phyloP scores from a whole-genome alignment of 805 yeast genomes.

The Spathaspora hagerdaliae region DNA sequence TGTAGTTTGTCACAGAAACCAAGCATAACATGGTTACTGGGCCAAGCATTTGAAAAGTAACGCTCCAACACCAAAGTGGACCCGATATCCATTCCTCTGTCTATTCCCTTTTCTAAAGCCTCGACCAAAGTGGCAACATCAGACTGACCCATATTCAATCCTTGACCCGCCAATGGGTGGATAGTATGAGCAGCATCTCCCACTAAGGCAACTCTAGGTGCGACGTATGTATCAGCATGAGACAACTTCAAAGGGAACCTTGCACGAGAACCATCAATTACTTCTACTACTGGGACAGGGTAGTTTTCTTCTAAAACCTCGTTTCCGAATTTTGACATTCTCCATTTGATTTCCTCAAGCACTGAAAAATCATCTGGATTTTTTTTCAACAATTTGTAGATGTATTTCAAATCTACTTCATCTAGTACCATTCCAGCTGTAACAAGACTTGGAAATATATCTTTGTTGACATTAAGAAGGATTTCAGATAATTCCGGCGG shows the following conservation, averaged over 20 bases:
- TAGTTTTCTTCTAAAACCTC: conserved; percentile 52
- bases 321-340: conserved; percentile 43
- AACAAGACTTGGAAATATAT: conserved; percentile 62
- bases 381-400: conserved; percentile 43
- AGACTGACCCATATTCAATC: conserved; percentile 94
- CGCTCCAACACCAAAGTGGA: conserved; percentile 76
- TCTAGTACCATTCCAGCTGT: conserved; percentile 86
- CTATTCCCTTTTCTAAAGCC: conserved; percentile 66
- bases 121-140: conserved; percentile 73
- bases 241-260: conserved; percentile 83
- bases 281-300: conserved; percentile 63
- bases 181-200: conserved; percentile 99
- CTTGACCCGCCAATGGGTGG: conserved; percentile 97
- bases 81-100: conserved; percentile 87
- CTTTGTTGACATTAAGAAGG: conserved; percentile 54
- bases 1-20: conserved; percentile 92
- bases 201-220: conserved; percentile 82
- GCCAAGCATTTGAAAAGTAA: conserved; percentile 79
- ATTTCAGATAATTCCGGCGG: conserved; percentile 69
- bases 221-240: conserved; percentile 86
- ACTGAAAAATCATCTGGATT: conserved; percentile 45
- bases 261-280: conserved; percentile 68
- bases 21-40: conserved; percentile 70
- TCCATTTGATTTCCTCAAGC: conserved; percentile 69
- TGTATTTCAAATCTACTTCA: conserved; percentile 69